Base-by-base conservation (phyloP, 2,329 filamentous ascomycete genomes). In the Penicillium sp. region DNA sequence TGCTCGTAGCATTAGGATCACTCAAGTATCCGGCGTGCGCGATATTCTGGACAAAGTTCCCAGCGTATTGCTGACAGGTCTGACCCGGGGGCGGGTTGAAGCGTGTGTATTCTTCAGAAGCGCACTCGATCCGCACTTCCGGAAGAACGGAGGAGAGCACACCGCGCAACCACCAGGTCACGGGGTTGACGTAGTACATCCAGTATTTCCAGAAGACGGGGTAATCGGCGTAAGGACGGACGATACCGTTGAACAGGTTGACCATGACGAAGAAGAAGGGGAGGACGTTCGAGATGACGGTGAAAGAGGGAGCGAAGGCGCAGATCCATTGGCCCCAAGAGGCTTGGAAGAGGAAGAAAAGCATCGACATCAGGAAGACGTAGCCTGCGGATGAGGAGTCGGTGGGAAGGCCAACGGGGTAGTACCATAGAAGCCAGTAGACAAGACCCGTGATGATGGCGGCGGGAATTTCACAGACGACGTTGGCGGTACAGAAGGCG, bases 311-410 rank as follows among this genome's bases (percentile, higher is more conserved):
- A 0, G 89, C 87, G 70, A 91, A 91, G 0, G 90, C 89, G 57
- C 85, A 88, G 61, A 94, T 90, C 88, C 88, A 93, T 68, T 91
- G 89, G 18, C 87, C 90, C 88, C 86, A 92, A 60, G 79, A 85
- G 29, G 81, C 81, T 68, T 85, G 82, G 78, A 91, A 92, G 7
- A 92, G 70, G 76, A 85, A 90, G 74, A 91, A 91, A 0, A 93
- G 79, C 64, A 92, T 74, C 0, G 82, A 83, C 86, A 94, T 91
- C 24, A 93, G 73, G 74, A 88, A 93, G 15, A 86, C 82, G 68
- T 92, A 93, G 12, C 89, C 89, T 0, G 87, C 82, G 0, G 82
- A 82, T 1, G 79, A 79, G 31, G 82, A 81, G 54, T 87, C 82
- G 0, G 79, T 79, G 0, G 88, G 87, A 1, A 92, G 75, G 0